Percentiles rank a stretch among this genome's conserved stretches.
phyloP scores from a whole-genome alignment of 352 stramenopile genomes.

The Blastocystis sp. region DNA sequence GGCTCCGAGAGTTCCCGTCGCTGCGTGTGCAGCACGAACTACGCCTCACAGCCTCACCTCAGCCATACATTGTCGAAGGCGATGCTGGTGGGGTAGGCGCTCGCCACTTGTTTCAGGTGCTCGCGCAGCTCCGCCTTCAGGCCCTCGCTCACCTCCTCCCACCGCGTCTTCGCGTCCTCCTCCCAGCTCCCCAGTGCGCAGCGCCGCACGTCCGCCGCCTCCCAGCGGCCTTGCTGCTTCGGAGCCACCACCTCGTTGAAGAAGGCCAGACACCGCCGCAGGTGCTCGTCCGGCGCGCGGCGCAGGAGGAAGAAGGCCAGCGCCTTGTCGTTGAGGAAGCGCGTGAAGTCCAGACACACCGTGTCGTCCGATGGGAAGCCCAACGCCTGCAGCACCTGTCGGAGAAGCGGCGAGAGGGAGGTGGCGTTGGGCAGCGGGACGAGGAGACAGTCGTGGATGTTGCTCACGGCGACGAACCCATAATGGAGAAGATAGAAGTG shows the following conservation, averaged over 20 bases:
- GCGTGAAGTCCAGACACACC: conserved; percentile 24
- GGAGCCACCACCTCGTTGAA: neutral
- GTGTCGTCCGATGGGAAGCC: neutral
- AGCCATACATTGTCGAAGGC: neutral
- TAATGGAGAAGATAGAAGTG: conserved; percentile 34
- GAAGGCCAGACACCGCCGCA: neutral
- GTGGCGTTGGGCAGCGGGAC: neutral
- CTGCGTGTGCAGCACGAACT: neutral
- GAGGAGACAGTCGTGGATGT: conserved; percentile 44
- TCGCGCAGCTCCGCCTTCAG: neutral
- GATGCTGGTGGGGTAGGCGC: neutral
- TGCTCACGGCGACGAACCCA: conserved; percentile 32
- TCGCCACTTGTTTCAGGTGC: neutral
- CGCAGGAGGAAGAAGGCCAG: conserved; percentile 24
- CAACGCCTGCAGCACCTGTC: neutral
- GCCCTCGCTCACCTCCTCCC: neutral
- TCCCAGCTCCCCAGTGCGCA: neutral
- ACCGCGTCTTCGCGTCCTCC: neutral
- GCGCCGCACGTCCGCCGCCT: neutral
- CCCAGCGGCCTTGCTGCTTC: neutral
- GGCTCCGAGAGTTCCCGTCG: neutral
- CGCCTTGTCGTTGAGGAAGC: conserved; percentile 7
- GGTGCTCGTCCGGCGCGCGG: neutral
- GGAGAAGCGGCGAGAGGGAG: neutral
- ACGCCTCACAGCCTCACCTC: neutral